These are phyloP conservation scores for Russula griseocarnosa DNA, from an alignment of 768 basidiomycete species.

Conservation along the genomic window DNA sequence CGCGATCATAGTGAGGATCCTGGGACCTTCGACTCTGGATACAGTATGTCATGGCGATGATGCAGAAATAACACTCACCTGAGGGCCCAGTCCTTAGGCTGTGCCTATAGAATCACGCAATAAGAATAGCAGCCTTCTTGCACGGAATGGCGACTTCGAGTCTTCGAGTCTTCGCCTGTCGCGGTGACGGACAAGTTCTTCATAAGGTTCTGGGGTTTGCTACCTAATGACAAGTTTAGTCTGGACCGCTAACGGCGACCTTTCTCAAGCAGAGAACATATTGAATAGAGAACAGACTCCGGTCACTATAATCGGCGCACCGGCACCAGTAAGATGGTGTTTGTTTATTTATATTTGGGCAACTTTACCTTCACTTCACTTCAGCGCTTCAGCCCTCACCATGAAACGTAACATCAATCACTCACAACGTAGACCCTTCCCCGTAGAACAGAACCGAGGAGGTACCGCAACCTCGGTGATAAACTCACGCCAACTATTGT, in stretches of 20 bases:
- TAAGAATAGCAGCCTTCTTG: background rate
- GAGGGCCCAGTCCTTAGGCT: background rate
- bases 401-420: background rate
- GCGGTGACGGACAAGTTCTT: background rate
- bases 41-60: background rate
- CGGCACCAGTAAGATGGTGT: no score
- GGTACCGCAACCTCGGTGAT: background rate
- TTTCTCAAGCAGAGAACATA: background rate
- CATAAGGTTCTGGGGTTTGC: background rate
- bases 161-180: no score
- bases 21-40: background rate
- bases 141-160: background rate
- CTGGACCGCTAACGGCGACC: background rate
- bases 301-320: no score
- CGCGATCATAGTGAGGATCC: background rate
- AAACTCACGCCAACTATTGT: background rate
- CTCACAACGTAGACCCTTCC: background rate
- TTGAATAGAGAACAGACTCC: background rate
- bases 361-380: no score
- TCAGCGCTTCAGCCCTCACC: no score
- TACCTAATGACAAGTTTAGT: background rate
- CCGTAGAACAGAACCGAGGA: background rate
- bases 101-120: background rate
- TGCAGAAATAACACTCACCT: background rate
- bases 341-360: no score